Conservation (phyloP, 1,284 basidiomycete genomes). For the Trichosporon sp. region DNA sequence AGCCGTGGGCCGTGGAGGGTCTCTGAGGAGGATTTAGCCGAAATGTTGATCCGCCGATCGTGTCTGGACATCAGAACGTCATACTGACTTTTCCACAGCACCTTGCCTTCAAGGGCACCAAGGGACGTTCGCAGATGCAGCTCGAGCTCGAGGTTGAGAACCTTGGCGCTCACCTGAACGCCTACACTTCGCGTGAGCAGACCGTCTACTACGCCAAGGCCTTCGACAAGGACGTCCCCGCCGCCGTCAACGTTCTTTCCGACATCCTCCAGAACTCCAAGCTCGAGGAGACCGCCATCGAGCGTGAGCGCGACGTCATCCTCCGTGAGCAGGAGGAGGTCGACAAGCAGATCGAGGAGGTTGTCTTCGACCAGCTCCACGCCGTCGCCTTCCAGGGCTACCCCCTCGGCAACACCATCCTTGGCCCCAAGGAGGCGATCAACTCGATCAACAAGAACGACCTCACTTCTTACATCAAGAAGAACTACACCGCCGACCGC, state of each 20-base stretch:
- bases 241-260: slow-evolving; percentile 92
- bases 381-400: slow-evolving; percentile 84
- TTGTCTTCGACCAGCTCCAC: slow-evolving; percentile 98
- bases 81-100: slow-evolving; percentile 29
- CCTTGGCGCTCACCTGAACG: slow-evolving; percentile 94
- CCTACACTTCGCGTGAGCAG: slow-evolving; percentile 98
- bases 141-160: slow-evolving; percentile 98
- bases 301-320: slow-evolving; percentile 95
- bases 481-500: slow-evolving; percentile 97
- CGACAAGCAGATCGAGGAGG: slow-evolving; percentile 96
- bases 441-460: slow-evolving; percentile 91
- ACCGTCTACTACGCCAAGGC: slow-evolving; percentile 99
- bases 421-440: slow-evolving; percentile 95
- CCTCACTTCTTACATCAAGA: slow-evolving; percentile 87
- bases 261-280: slow-evolving; percentile 99
- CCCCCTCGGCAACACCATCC: slow-evolving; percentile 93
- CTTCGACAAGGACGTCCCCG: slow-evolving; percentile 91
- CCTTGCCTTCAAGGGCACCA: slow-evolving; percentile 71
- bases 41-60: background rate
- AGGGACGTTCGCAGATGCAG: slow-evolving; percentile 79
- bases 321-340: slow-evolving; percentile 98
- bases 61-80: background rate
- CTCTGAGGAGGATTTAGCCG: background rate
- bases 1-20: background rate
- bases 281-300: slow-evolving; percentile 81